Percentiles rank a stretch among this genome's conserved stretches.
Conservation (phyloP, 2,329 filamentous ascomycete genomes). For the Claviceps arundinis region DNA sequence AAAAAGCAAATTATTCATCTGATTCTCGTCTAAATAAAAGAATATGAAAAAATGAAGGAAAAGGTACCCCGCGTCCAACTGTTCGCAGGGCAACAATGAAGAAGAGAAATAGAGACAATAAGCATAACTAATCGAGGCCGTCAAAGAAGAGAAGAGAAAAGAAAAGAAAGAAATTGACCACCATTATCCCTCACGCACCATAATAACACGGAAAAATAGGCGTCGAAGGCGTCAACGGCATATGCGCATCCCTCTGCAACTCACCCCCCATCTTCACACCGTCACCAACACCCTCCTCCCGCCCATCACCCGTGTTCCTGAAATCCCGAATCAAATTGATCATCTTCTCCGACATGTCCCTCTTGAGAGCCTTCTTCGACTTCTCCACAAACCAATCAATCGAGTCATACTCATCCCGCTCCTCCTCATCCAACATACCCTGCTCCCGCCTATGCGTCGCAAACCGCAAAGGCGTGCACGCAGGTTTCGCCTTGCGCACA, state of each 20-base stretch:
- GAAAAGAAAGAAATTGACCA: neutral
- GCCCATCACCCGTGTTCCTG: neutral
- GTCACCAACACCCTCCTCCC: neutral
- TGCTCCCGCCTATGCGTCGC: conserved; percentile 21
- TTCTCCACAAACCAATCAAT: conserved; percentile 8
- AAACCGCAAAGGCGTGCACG: conserved; percentile 25
- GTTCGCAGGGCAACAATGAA: too few relatives aligned
- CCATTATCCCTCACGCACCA: neutral
- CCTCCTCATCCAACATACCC: conserved; percentile 18
- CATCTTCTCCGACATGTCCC: conserved; percentile 4
- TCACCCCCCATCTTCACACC: neutral
- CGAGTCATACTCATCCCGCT: conserved; percentile 24
- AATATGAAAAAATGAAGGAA: too few relatives aligned
- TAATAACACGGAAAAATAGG: conserved; percentile 4
- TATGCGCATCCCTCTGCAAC: neutral
- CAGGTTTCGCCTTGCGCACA: conserved; percentile 24
- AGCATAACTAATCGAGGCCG: too few relatives aligned
- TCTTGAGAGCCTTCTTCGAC: neutral
- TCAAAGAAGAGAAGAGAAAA: neutral
- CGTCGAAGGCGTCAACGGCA: neutral
- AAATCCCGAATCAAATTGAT: conserved; percentile 5
- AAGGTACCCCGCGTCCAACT: too few relatives aligned
- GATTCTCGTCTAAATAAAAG: too few relatives aligned
- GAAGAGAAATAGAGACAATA: too few relatives aligned
- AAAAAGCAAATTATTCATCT: too few relatives aligned